Conservation (phyloP, 345 rosid species). For the Brassica carinata region DNA sequence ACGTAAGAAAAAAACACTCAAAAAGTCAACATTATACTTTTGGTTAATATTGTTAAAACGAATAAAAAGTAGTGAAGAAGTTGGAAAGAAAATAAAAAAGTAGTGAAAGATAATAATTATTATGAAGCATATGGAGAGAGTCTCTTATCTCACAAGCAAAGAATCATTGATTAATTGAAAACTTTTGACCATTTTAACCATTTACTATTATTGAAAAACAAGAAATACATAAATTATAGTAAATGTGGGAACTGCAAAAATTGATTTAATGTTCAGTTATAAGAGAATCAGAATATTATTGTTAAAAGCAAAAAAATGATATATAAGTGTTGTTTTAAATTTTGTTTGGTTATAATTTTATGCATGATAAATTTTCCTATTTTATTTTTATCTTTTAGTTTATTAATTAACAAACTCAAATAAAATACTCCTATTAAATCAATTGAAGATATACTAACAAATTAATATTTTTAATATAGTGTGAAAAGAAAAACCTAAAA, state of each 20-base stretch:
- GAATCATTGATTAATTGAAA: conserved; percentile 26
- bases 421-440: background rate
- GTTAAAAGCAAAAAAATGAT: too few relatives aligned
- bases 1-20: conserved; percentile 16
- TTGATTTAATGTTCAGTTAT: background rate
- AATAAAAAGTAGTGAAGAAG: conserved; percentile 18
- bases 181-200: conserved; percentile 20
- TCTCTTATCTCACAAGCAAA: conserved; percentile 40
- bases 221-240: background rate
- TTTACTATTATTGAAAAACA: background rate
- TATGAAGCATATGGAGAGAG: conserved; percentile 18
- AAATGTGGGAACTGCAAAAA: background rate
- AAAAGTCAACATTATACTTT: conserved; percentile 2
- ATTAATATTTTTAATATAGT: background rate
- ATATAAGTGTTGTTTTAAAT: background rate
- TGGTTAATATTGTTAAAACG: background rate
- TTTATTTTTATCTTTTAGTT: background rate
- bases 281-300: background rate
- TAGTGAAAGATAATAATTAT: conserved; percentile 18
- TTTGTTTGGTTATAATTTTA: background rate
- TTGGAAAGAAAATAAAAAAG: background rate
- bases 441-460: background rate
- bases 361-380: background rate
- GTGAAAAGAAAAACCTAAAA: background rate
- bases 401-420: background rate